phyloP scores from a whole-genome alignment of 2,329 filamentous ascomycete species.

The Fusarium phyllophilum region DNA sequence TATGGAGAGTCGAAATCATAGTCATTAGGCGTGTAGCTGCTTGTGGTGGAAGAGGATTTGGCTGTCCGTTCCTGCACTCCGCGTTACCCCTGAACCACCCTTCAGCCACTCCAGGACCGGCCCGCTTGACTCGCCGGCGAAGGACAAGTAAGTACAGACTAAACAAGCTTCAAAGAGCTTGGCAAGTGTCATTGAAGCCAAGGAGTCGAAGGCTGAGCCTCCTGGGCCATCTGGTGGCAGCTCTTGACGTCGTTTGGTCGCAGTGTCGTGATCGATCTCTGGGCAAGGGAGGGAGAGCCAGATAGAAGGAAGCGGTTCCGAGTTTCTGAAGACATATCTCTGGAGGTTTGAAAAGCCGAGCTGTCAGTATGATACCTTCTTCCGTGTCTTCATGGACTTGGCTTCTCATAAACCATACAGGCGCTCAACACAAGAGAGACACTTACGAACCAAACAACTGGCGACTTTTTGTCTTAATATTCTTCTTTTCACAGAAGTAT shows the following conservation, averaged over 20 bases:
- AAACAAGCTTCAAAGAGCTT: fast-evolving
- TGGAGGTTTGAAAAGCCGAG: not conserved
- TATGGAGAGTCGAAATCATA: fast-evolving
- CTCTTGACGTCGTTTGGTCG: not conserved
- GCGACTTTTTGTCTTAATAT: not conserved
- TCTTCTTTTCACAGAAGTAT: fast-evolving
- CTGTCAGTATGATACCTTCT: not conserved
- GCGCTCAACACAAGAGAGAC: not conserved
- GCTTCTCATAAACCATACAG: not conserved
- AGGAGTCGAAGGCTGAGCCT: no score
- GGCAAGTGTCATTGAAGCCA: fast-evolving
- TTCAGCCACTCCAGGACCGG: not conserved
- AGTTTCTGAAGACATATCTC: not conserved
- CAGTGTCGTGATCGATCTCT: not conserved
- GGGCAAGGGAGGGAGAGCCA: not conserved
- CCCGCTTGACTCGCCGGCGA: no score
- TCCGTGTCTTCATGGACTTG: not conserved
- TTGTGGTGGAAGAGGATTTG: not conserved
- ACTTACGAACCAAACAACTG: not conserved
- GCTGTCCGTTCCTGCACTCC: not conserved
- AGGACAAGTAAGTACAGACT: not conserved
- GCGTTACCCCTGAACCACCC: not conserved
- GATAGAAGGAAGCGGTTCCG: not conserved
- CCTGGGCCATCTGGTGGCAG: not conserved
- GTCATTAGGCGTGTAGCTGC: not conserved